phyloP scores from a whole-genome alignment of 2,329 filamentous ascomycete genomes.

The Orbilia javanica region DNA sequence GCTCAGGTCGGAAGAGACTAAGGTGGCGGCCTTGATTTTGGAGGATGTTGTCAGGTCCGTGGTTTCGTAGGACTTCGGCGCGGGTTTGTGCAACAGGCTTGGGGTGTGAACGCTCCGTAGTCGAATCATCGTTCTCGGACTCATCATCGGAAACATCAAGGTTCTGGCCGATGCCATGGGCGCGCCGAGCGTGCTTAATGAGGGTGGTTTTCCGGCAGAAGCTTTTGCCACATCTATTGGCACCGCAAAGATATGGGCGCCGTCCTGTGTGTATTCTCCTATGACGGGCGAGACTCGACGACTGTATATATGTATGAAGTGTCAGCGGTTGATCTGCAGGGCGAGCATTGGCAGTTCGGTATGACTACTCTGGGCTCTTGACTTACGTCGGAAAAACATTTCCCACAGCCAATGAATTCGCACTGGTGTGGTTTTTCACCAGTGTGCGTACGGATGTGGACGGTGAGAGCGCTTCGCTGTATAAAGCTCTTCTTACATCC shows the following conservation, averaged over 20 bases:
- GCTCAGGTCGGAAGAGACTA: conserved; percentile 38
- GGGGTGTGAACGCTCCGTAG: conserved; percentile 8
- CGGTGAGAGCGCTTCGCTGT: conserved; percentile 77
- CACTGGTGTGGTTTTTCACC: conserved; percentile 80
- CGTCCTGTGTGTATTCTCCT: conserved; percentile 76
- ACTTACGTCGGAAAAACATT: conserved; percentile 77
- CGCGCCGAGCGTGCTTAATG: conserved; percentile 63
- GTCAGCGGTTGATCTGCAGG: neutral
- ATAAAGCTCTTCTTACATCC: conserved; percentile 79
- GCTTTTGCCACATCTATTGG: conserved; percentile 75
- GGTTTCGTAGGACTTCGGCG: conserved; percentile 30
- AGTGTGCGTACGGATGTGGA: conserved; percentile 78
- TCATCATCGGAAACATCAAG: conserved; percentile 62
- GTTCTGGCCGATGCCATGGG: conserved; percentile 61
- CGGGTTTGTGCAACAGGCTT: conserved; percentile 22
- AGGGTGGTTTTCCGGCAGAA: conserved; percentile 77
- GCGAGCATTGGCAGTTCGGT: neutral
- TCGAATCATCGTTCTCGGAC: conserved; percentile 61
- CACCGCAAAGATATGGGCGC: conserved; percentile 74
- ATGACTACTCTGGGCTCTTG: neutral
- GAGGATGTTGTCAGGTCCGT: neutral
- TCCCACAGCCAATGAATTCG: conserved; percentile 75
- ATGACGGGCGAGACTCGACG: conserved; percentile 75
- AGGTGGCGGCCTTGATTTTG: conserved; percentile 52
- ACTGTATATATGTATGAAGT: conserved; percentile 66